Percentiles rank a stretch among this genome's conserved stretches.
Conservation (phyloP, 2,329 filamentous ascomycete species). For the Fusarium sp. region DNA sequence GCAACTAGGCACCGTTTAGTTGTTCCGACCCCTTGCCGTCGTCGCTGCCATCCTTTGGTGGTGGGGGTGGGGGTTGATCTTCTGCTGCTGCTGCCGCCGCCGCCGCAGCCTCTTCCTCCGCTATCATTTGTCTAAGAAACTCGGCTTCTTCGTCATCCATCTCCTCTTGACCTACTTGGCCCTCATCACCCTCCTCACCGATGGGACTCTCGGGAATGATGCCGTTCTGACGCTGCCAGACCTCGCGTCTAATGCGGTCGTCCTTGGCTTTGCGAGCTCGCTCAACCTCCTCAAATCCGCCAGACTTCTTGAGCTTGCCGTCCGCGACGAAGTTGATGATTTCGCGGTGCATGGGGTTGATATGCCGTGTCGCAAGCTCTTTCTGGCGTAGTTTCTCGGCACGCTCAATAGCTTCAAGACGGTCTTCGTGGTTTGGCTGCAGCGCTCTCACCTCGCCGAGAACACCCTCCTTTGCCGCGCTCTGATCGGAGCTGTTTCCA, state of each 20-base stretch:
- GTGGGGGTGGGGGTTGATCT: slow-evolving; percentile 21
- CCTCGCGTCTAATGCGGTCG: slow-evolving; percentile 84
- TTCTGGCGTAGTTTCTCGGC: slow-evolving; percentile 91
- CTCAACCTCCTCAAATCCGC: slow-evolving; percentile 94
- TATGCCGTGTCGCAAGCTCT: slow-evolving; percentile 81
- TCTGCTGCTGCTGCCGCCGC: neutral
- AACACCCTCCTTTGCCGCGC: slow-evolving; percentile 87
- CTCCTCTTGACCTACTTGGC: slow-evolving; percentile 36
- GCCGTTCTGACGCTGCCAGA: slow-evolving; percentile 75
- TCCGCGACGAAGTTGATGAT: slow-evolving; percentile 86
- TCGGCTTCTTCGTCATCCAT: slow-evolving; percentile 24
- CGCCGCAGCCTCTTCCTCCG: slow-evolving; percentile 5
- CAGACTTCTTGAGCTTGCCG: slow-evolving; percentile 93
- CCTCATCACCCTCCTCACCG: slow-evolving; percentile 51
- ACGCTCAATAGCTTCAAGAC: slow-evolving; percentile 95
- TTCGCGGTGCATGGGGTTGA: slow-evolving; percentile 84
- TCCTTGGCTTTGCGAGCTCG: slow-evolving; percentile 85
- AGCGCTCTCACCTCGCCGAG: slow-evolving; percentile 93
- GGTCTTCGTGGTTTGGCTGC: slow-evolving; percentile 92
- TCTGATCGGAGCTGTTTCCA: slow-evolving; percentile 72
- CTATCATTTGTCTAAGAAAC: slow-evolving; percentile 25
- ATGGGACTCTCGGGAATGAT: slow-evolving; percentile 58
- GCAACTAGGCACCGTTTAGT: slow-evolving; percentile 34
- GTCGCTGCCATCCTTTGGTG: slow-evolving; percentile 37
- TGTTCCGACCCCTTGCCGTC: slow-evolving; percentile 32